Conservation (phyloP, 352 stramenopile species). For the Phytophthora sojae region DNA sequence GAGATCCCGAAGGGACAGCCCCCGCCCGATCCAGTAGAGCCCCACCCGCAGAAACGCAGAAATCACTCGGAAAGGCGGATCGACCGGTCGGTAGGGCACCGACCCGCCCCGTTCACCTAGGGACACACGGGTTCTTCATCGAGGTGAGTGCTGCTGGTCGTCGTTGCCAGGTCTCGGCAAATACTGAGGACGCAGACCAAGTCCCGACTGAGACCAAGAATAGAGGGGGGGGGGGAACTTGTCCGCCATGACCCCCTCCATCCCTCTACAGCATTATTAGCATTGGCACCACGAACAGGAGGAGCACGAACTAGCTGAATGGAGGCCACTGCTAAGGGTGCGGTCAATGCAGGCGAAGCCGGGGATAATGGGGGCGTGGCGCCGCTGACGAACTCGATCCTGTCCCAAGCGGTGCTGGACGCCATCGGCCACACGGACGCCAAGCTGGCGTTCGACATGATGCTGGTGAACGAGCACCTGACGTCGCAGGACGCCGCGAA, state of each 20-base stretch:
- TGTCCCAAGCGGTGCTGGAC: conserved; percentile 52
- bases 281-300: neutral
- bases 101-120: no score
- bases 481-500: conserved; percentile 41
- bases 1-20: conserved; percentile 18
- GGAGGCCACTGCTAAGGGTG: neutral
- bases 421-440: conserved; percentile 60
- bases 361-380: conserved; percentile 6
- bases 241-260: neutral
- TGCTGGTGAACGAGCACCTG: conserved; percentile 68
- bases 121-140: no score
- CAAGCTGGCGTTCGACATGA: conserved; percentile 72
- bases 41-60: neutral
- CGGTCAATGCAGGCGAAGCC: neutral
- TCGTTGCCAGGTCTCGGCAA: neutral
- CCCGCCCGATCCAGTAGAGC: no score
- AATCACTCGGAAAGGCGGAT: conserved; percentile 5
- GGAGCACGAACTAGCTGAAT: neutral
- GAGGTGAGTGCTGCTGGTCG: neutral
- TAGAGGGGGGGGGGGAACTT: neutral
- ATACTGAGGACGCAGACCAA: neutral
- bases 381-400: conserved; percentile 41
- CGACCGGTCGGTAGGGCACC: neutral
- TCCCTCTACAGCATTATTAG: neutral
- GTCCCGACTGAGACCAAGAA: neutral